Base-by-base conservation (phyloP, 805 yeast genomes). In the Yarrowia sp. region DNA sequence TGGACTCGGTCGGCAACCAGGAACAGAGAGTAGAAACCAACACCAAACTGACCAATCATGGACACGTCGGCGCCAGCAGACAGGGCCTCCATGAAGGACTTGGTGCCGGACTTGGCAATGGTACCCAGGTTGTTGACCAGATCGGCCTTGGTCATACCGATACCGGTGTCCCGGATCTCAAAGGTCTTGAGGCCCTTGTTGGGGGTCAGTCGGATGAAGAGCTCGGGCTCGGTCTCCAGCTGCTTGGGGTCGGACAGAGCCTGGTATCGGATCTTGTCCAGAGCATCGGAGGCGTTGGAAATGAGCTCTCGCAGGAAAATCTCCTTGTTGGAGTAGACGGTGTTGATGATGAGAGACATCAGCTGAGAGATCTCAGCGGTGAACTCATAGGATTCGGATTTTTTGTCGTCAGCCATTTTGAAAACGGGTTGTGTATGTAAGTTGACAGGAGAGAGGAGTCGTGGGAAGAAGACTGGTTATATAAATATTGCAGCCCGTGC, bases 31-130 rank as follows among this genome's bases (percentile, higher is more conserved):
- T 95, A 95, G 94, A 95, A 95, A 88, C 99, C 99, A 76, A 95
- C 99, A 92, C 99, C 99, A 85, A 95, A 95, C 85, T 95, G 99
- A 87, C 99, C 99, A 84, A 95, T 95, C 99, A 95, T 95, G 72
- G 98, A 93, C 71, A 95, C 98, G 81, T 95, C 99, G 71, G 99
- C 99, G 84, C 99, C 99, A 73, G 98, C 98, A 73, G 97, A 89
- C 73, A 96, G 86, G 74, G 99, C 99, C 85, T 95, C 99, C 99
- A 95, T 95, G 82, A 95, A 95, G 75, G 97, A 92, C 85, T 95
- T 95, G 76, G 99, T 95, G 84, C 99, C 99, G 73, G 99, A 95
- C 85, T 95, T 95, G 79, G 99, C 99, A 79, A 95, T 95, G 74
- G 98, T 95, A 89, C 99, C 99, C 82, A 95, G 90, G 86, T 95